These are phyloP conservation scores for Calocybe indica DNA, from an alignment of 768 basidiomycete genomes.

Conservation along the genomic window DNA sequence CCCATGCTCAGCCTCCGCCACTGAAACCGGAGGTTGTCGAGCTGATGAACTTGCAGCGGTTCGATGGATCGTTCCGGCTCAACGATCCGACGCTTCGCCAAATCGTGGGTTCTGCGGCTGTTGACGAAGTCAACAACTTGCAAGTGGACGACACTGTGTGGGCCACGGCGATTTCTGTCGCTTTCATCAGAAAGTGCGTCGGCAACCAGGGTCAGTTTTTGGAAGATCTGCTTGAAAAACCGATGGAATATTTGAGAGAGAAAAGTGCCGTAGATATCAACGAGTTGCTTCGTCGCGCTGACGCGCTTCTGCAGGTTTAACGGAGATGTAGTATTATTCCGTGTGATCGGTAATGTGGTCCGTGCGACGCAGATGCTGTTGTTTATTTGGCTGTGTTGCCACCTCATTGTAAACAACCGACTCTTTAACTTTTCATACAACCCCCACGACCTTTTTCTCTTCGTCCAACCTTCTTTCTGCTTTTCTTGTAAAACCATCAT, in stretches of 20 bases:
- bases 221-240: conserved; percentile 36
- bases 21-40: conserved; percentile 22
- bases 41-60: conserved; percentile 32
- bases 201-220: conserved; percentile 32
- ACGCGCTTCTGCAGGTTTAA: conserved; percentile 1
- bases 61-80: conserved; percentile 44
- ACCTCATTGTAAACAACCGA: conserved; percentile 10
- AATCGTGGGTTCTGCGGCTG: conserved; percentile 29
- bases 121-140: conserved; percentile 22
- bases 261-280: conserved; percentile 9
- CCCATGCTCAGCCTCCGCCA: conserved; percentile 8
- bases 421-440: conserved; percentile 16
- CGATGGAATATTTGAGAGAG: conserved; percentile 27
- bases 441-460: conserved; percentile 16
- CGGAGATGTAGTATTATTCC: background rate
- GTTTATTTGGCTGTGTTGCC: conserved; percentile 21
- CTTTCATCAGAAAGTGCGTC: conserved; percentile 36
- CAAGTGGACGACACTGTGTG: conserved; percentile 32
- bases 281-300: conserved; percentile 10
- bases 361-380: conserved; percentile 12
- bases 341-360: background rate
- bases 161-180: conserved; percentile 43
- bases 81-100: conserved; percentile 17
- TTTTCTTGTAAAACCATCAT: conserved; percentile 15
- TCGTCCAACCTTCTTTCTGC: conserved; percentile 19